Evolutionary conservation across 108 stramenopile genomes (phyloP).

Genomic region (Conticribra guillardii): DNA sequence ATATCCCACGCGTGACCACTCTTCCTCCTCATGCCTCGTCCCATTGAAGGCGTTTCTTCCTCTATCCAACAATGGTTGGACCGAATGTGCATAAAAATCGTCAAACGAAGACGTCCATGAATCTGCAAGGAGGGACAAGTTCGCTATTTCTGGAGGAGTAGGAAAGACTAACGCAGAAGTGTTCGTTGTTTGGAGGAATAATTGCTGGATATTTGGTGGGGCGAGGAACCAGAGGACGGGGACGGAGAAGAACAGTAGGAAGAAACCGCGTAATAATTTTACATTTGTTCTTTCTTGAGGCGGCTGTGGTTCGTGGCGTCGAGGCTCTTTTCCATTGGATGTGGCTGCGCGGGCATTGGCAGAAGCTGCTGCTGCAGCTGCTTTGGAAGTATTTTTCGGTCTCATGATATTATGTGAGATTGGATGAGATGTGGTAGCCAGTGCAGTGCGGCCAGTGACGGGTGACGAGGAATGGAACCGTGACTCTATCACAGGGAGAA

Average conservation of each 20-base stretch:
- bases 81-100: conserved; percentile 32
- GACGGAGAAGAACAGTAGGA: too few species aligned
- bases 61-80: conserved; percentile 39
- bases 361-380: conserved; percentile 13
- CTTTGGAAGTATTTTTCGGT: conserved; percentile 8
- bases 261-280: too few species aligned
- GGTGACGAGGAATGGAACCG: too few species aligned
- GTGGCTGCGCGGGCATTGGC: conserved; percentile 6
- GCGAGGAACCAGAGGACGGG: too few species aligned
- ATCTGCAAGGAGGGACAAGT: not conserved
- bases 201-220: too few species aligned
- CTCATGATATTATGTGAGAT: too few species aligned
- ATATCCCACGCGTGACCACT: conserved; percentile 26
- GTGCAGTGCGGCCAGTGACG: too few species aligned
- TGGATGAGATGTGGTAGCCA: too few species aligned
- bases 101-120: conserved; percentile 20
- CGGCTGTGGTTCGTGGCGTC: not conserved
- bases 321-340: not conserved
- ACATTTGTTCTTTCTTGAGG: too few species aligned
- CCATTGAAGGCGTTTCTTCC: conserved; percentile 25
- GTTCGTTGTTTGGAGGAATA: too few species aligned
- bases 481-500: too few species aligned
- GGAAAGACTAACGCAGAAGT: conserved; percentile 11
- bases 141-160: not conserved
- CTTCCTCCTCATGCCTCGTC: conserved; percentile 17